Evolutionary conservation across 768 basidiomycete species (phyloP).

Genomic region (Baorangia bicolor): DNA sequence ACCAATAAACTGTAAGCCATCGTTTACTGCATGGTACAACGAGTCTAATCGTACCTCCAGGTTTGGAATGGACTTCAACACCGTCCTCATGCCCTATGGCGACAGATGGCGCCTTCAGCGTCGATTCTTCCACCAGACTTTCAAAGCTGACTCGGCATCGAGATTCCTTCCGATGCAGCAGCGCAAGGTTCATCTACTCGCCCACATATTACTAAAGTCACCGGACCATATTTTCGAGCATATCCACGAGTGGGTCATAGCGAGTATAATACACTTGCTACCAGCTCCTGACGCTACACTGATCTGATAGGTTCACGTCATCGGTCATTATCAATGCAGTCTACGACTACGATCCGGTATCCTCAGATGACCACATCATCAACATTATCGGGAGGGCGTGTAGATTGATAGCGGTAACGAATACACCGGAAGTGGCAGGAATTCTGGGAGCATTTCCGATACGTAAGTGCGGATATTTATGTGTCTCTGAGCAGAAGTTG

Average conservation of each 20-base stretch:
- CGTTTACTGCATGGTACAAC: not conserved
- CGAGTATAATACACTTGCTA: constrained; percentile 9
- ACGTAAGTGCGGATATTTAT: not conserved
- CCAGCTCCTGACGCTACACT: not conserved
- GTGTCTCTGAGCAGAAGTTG: not conserved
- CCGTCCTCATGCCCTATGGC: constrained; percentile 16
- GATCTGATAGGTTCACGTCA: constrained; percentile 11
- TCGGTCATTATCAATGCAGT: constrained; percentile 27
- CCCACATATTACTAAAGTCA: constrained; percentile 5
- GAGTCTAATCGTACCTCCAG: not conserved
- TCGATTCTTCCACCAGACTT: constrained; percentile 20
- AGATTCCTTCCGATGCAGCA: constrained; percentile 19
- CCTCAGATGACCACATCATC: constrained; percentile 11
- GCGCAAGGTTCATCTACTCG: constrained; percentile 6
- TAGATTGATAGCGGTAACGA: not conserved
- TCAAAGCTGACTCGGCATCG: constrained; percentile 7
- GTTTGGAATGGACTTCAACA: constrained; percentile 19
- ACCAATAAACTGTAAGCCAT: constrained; percentile 12
- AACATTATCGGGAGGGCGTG: constrained; percentile 11
- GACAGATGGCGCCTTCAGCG: constrained; percentile 19
- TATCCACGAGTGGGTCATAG: constrained; percentile 8
- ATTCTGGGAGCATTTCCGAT: constrained; percentile 16
- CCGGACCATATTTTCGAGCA: constrained; percentile 8
- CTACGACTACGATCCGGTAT: constrained; percentile 20
- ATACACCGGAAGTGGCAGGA: constrained; percentile 10